Conservation (phyloP, 2,329 filamentous ascomycete species). For the Verticillium dahliae region DNA sequence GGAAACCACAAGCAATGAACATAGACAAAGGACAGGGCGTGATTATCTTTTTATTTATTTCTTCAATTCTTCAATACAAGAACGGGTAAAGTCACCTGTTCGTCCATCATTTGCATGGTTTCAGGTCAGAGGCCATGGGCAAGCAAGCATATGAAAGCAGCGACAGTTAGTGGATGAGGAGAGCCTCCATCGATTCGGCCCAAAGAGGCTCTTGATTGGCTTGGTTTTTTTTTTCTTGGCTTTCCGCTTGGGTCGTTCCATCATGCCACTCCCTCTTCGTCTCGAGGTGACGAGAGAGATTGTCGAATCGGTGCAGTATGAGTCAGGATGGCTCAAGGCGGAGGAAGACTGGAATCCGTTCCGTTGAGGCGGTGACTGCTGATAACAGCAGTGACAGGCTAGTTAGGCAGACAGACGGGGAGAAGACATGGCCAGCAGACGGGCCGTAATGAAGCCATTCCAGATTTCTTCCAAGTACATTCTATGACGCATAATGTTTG, state of each 20-base stretch:
- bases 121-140: not conserved
- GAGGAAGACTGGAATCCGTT: not conserved
- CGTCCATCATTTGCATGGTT: not conserved
- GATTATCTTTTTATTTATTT: not conserved
- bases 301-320: not conserved
- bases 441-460: not conserved
- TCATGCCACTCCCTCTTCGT: not conserved
- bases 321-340: not conserved
- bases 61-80: constrained; percentile 11
- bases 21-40: constrained; percentile 11
- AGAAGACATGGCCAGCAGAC: not conserved
- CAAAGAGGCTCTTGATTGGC: not conserved
- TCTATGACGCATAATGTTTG: not conserved
- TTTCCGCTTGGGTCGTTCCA: not conserved
- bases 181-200: not conserved
- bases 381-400: not conserved
- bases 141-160: not conserved
- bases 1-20: constrained; percentile 10
- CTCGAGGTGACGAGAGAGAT: not conserved
- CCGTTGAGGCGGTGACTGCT: not conserved
- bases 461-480: not conserved
- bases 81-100: not conserved
- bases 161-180: not conserved
- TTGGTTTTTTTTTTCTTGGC: not conserved
- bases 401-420: not conserved